Conservation (phyloP, 2,329 filamentous ascomycete genomes). For the Aspergillus sclerotialis region DNA sequence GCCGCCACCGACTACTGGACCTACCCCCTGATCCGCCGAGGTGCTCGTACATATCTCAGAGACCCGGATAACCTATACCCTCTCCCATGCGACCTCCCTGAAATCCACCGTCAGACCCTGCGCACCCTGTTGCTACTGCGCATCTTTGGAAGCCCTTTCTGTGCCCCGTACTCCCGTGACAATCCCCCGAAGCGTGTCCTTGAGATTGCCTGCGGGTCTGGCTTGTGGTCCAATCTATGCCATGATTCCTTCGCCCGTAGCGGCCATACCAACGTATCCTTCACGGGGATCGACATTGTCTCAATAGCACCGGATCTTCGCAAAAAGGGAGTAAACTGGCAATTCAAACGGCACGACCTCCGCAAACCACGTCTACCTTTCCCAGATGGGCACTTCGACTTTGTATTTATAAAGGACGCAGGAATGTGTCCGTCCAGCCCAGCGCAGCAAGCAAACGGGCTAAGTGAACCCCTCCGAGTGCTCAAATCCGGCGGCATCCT, state of each 20-base stretch:
- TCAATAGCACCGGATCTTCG: constrained; percentile 59
- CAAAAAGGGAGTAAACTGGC: constrained; percentile 76
- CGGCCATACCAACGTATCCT: constrained; percentile 64
- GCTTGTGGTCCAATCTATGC: constrained; percentile 83
- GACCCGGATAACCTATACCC: constrained; percentile 69
- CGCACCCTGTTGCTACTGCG: constrained; percentile 74
- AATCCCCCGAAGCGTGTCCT: constrained; percentile 70
- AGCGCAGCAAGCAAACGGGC: constrained; percentile 46
- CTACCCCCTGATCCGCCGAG: constrained; percentile 61
- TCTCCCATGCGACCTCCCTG: constrained; percentile 78
- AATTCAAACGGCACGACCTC: constrained; percentile 81
- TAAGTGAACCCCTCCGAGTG: constrained; percentile 70
- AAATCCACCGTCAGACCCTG: constrained; percentile 80
- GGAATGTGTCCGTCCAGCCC: constrained; percentile 59
- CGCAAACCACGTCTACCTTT: constrained; percentile 71
- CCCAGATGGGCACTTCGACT: constrained; percentile 70
- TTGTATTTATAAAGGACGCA: constrained; percentile 82
- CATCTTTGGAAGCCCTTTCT: constrained; percentile 73
- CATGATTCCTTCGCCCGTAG: constrained; percentile 68
- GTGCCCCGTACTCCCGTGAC: constrained; percentile 59
- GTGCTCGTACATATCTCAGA: constrained; percentile 76
- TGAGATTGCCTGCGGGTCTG: constrained; percentile 81
- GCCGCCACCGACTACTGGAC: constrained; percentile 33
- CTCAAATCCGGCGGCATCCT: constrained; percentile 70
- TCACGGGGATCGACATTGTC: constrained; percentile 76